Conservation (phyloP, 768 basidiomycete genomes). For the Leccinellum rugosiceps region DNA sequence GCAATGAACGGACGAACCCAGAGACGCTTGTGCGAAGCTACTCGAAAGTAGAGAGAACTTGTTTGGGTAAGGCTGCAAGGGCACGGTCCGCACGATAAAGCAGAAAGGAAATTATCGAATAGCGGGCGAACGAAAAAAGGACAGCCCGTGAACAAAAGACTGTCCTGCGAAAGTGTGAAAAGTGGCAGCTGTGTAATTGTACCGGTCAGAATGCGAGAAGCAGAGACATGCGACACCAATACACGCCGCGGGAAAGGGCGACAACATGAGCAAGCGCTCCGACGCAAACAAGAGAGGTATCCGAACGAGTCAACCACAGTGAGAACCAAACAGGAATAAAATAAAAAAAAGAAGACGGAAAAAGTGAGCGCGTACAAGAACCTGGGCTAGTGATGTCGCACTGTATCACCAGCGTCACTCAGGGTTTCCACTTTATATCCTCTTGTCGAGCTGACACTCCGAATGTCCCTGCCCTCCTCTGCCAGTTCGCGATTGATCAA, state of each 20-base stretch:
- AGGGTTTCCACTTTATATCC: conserved; percentile 76
- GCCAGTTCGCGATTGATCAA: conserved; percentile 70
- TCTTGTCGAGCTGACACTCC: conserved; percentile 77
- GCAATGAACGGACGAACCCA: conserved; percentile 27
- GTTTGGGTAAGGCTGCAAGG: conserved; percentile 15
- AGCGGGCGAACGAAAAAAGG: conserved; percentile 23
- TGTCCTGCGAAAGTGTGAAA: conserved; percentile 23
- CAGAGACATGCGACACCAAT: conserved; percentile 26
- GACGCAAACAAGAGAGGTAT: conserved; percentile 33
- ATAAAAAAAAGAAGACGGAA: conserved; percentile 29
- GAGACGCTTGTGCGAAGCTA: conserved; percentile 15
- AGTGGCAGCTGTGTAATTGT: conserved; percentile 26
- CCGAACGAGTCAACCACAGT: conserved; percentile 34
- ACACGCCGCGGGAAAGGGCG: conserved; percentile 27
- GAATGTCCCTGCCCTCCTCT: conserved; percentile 86
- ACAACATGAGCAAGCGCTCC: conserved; percentile 29
- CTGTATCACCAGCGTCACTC: conserved; percentile 50
- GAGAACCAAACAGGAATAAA: conserved; percentile 35
- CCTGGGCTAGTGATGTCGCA: conserved; percentile 43
- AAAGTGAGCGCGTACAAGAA: conserved; percentile 32
- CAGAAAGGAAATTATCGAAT: conserved; percentile 29
- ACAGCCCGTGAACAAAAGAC: conserved; percentile 25
- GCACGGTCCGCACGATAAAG: conserved; percentile 22
- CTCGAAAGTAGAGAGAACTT: conserved; percentile 16
- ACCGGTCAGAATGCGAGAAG: conserved; percentile 33